A percentile compares a stretch with the other conserved stretches of the same genome.
These are phyloP conservation scores for Botrytis squamosa DNA, from an alignment of 2,329 filamentous ascomycete genomes.

Conservation along the genomic window DNA sequence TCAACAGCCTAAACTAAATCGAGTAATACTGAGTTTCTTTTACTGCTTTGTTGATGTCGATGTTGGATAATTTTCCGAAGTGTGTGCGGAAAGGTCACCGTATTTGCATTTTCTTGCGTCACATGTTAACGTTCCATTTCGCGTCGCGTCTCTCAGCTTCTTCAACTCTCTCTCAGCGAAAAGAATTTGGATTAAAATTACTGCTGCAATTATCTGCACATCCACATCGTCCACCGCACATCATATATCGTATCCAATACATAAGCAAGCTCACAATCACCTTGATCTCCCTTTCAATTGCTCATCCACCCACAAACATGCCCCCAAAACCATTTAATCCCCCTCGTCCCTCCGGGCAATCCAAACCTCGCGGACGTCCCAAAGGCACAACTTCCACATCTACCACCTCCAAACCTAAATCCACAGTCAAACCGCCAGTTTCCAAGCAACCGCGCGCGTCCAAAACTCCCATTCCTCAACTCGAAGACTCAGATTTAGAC, in stretches of 20 bases:
- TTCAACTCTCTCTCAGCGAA: background rate
- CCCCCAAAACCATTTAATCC: conserved; percentile 39
- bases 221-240: background rate
- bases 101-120: background rate
- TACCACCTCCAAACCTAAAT: conserved; percentile 7
- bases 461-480: background rate
- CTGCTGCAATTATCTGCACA: background rate
- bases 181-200: background rate
- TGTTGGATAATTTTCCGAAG: background rate
- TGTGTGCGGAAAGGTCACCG: background rate
- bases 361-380: conserved; percentile 18
- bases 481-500: background rate
- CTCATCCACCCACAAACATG: conserved; percentile 26
- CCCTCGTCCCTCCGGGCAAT: conserved; percentile 28
- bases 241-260: background rate
- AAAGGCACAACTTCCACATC: conserved; percentile 19
- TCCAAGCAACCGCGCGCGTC: background rate
- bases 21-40: background rate
- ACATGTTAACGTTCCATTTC: conserved; percentile 15
- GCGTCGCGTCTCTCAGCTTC: conserved; percentile 17
- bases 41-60: background rate
- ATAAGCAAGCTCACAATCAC: background rate
- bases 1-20: background rate
- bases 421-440: background rate
- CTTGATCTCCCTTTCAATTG: background rate